Percentiles rank a stretch among this genome's conserved stretches.
Evolutionary conservation across 441 rosid species (phyloP).

Genomic region (Gossypium trilobum): DNA sequence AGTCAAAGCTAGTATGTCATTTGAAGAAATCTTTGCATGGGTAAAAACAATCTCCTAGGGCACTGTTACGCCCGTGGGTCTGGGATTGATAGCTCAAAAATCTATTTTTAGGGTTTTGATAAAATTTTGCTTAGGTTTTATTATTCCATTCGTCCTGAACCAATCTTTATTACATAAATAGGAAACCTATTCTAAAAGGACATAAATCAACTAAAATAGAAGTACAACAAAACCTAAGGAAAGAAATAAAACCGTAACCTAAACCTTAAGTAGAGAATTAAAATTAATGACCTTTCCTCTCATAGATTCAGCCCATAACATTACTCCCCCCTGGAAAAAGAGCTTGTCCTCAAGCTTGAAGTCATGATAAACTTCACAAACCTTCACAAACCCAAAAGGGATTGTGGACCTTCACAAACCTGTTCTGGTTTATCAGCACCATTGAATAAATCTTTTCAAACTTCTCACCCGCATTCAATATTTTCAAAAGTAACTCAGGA

Average conservation of each 20-base stretch:
- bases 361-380: background rate
- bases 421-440: background rate
- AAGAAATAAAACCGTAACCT: background rate
- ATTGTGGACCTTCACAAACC: background rate
- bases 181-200: background rate
- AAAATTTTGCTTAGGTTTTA: background rate
- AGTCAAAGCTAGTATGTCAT: background rate
- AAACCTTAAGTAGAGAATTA: background rate
- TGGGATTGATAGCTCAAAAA: background rate
- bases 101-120: background rate
- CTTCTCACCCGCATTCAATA: background rate
- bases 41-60: background rate
- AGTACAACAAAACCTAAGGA: background rate
- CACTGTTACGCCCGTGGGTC: background rate
- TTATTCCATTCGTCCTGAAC: background rate
- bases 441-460: background rate
- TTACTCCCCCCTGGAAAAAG: background rate
- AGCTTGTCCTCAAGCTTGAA: background rate
- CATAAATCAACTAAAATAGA: background rate
- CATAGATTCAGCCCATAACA: background rate
- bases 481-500: background rate
- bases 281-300: background rate
- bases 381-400: background rate
- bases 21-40: background rate
- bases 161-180: background rate